Evolutionary conservation across 176 grass and related monocot species (phyloP).

Genomic region (Phyllostachys edulis): DNA sequence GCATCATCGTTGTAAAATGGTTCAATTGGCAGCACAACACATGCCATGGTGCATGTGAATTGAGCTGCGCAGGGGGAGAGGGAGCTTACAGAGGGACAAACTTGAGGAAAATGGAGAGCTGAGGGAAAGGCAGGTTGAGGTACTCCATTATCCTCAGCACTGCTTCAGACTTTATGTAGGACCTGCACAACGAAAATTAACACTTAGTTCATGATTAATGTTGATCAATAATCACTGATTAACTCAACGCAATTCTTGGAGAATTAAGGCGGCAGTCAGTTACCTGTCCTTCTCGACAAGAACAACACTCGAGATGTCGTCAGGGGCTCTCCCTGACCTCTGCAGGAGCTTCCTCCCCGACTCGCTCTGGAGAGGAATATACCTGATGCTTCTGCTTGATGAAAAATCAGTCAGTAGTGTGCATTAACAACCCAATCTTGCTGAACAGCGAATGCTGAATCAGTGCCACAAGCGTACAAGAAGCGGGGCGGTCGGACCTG

Average conservation of each 20-base stretch:
- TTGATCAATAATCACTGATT: background rate
- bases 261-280: background rate
- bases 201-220: background rate
- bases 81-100: conserved; percentile 65
- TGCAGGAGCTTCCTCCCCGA: conserved; percentile 80
- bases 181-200: conserved; percentile 29
- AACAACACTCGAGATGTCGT: conserved; percentile 97
- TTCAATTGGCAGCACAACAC: background rate
- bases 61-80: background rate
- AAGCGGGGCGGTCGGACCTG: conserved; percentile 23
- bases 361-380: conserved; percentile 66
- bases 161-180: conserved; percentile 92
- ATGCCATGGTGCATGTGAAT: background rate
- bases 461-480: background rate
- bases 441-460: background rate
- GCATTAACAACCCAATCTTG: background rate
- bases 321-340: conserved; percentile 62
- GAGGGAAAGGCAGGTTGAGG: conserved; percentile 77
- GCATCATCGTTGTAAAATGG: background rate
- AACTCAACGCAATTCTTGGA: background rate
- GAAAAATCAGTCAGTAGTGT: background rate
- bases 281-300: conserved; percentile 86
- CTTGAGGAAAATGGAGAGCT: conserved; percentile 66
- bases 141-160: conserved; percentile 94
- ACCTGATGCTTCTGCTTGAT: conserved; percentile 62